Evolutionary conservation across 805 yeast genomes (phyloP), one percentile per base, ranked within the genome.

Genomic region (Yarrowia phangngaensis): DNA sequence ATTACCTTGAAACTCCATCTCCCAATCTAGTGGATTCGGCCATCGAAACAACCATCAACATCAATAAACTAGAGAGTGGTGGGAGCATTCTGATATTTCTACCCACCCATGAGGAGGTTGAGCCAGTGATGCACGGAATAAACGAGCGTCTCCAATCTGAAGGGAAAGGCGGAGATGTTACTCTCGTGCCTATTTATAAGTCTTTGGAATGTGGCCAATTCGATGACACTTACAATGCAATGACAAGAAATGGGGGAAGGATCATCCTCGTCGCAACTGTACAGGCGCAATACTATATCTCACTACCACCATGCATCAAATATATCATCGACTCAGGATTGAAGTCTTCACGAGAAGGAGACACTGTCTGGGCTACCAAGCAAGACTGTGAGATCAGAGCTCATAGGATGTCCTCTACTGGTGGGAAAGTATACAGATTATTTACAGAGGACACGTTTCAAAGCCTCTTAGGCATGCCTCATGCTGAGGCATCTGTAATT

Each of bases 331-430:
- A 41, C 7, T 20, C 35, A 20, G 48, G 48, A 1, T 20, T 41
- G 3, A 20, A 28, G 7, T 15, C 16, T 7, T 41, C 28, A 6
- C 22, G 6, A 20, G 36, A 29, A 8, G 48, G 48, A 5, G 17
- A 14, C 4, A 8, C n/a, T 4, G 12, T 29, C 8, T 41, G 35
- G 35, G 27, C 48, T 3, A 29, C 34, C 5, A 29, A 29, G 22
- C 22, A 15, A 20, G 35, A 41, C 19, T 20, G 35, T 14, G 35
- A 41, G 35, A 29, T 41, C n/a, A 8, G 35, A 22, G 27, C 48
- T 6, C 20, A 29, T 3, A n/a, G 35, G 4, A 28, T 41, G 6
- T 29, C 48, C n/a, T 6, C 35, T 2, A 11, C 29, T 3, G 48
- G 32, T 1, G 35, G 20, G 15, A 41, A 41, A 29, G 35, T 29